Conservation (phyloP, 2,329 filamentous ascomycete species). For the Monascus ruber region DNA sequence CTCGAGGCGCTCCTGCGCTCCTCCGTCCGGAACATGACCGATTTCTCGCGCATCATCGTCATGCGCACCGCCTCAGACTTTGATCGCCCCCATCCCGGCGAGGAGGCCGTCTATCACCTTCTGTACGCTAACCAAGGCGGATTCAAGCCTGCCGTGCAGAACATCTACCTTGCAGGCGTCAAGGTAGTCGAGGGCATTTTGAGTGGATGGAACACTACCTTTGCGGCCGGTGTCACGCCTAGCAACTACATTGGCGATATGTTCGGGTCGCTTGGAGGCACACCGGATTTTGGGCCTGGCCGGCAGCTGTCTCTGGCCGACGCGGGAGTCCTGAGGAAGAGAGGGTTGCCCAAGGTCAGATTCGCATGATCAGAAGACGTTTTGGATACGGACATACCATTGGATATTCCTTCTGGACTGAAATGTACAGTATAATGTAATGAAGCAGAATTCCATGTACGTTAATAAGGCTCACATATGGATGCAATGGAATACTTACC, state of each 20-base stretch:
- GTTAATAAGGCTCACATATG: too few species aligned
- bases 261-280: slow-evolving; percentile 55
- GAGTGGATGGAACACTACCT: slow-evolving; percentile 48
- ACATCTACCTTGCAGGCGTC: slow-evolving; percentile 56
- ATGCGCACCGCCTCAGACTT: slow-evolving; percentile 62
- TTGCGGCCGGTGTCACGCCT: slow-evolving; percentile 45
- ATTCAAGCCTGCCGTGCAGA: slow-evolving; percentile 51
- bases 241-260: slow-evolving; percentile 61
- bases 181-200: slow-evolving; percentile 56
- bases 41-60: slow-evolving; percentile 56
- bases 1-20: slow-evolving; percentile 55
- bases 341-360: too few species aligned
- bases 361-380: too few species aligned
- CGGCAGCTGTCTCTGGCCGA: slow-evolving; percentile 1
- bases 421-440: too few species aligned
- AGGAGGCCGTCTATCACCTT: slow-evolving; percentile 49
- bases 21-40: slow-evolving; percentile 45
- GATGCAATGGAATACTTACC: too few species aligned
- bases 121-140: slow-evolving; percentile 50
- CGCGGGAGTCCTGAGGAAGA: slow-evolving; percentile 12
- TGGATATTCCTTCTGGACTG: too few species aligned
- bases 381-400: too few species aligned
- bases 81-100: slow-evolving; percentile 53
- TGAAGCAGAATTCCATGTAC: too few species aligned
- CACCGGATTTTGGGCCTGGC: slow-evolving; percentile 50